Evolutionary conservation across 2,329 filamentous ascomycete species (phyloP), one percentile per base, ranked within the genome.

Genomic region (Sarocladiaceae sp.): DNA sequence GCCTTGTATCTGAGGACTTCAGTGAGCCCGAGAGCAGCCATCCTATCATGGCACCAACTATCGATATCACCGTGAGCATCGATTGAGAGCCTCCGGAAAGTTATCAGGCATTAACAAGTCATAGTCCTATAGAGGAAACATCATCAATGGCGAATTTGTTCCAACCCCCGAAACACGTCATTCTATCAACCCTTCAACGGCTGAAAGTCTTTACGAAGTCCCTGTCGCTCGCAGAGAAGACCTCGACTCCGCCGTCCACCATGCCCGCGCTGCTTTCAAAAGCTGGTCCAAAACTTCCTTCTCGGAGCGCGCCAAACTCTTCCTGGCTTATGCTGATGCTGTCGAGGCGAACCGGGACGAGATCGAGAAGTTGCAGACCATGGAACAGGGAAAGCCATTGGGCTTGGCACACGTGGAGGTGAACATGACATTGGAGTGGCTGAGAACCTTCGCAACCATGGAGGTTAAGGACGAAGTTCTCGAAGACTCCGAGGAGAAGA

Each of bases 401-500:
- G 16, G 40, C 18, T 27, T 43, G 4, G 26, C 40, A 15, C 45
- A 48, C 35, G 45, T 13, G 1, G 59, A 61, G 32, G 26, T 59
- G 29, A 44, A 45, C 16, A 48, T 48, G 32, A 37, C 51, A 3
- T 44, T 56, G 13, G 24, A 48, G 23, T 61, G 54, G 54, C 48
- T 62, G 3, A 52, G 56, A 6, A 51, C 47, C 16, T 54, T 62
- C 42, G 53, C 56, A 20, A 53, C 52, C 0, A 53, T 62, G 34
- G 52, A 59, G 29, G 50, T 48, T 20, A 44, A 45, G 16, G 37
- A 39, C 32, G 47, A 48, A 21, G 37, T 46, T 13, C 11, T 48
- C 11, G 57, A 67, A 27, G 64, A 71, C 13, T 62, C 52, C 3
- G 47, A 51, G 9, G 46, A 52, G 29, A 45, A 43, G 18, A 52